phyloP scores from a whole-genome alignment of 805 yeast genomes.

The Wickerhamiella slavikovae region DNA sequence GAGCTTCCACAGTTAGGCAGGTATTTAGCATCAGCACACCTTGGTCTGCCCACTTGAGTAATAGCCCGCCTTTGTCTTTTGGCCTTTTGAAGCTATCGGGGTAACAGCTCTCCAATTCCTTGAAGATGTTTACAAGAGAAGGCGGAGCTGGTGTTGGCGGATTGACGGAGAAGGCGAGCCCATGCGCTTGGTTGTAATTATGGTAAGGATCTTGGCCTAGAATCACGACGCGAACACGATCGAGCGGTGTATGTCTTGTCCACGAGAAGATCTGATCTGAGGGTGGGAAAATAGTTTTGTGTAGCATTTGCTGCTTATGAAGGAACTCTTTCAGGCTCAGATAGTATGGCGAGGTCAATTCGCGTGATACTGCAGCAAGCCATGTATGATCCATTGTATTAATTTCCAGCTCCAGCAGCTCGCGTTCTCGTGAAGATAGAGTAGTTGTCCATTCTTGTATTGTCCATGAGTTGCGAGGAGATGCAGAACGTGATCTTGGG shows the following conservation, averaged over 20 bases:
- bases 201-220: slow-evolving; percentile 97
- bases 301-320: slow-evolving; percentile 22
- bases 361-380: slow-evolving; percentile 48
- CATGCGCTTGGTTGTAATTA: slow-evolving; percentile 84
- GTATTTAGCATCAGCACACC: slow-evolving; percentile 83
- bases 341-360: slow-evolving; percentile 73
- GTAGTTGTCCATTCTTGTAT: slow-evolving; percentile 30
- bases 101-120: slow-evolving; percentile 44
- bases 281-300: slow-evolving; percentile 58
- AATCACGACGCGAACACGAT: slow-evolving; percentile 52
- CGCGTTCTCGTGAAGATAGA: slow-evolving; percentile 27
- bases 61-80: slow-evolving; percentile 32
- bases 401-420: slow-evolving; percentile 44
- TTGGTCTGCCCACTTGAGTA: slow-evolving; percentile 66
- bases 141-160: slow-evolving; percentile 80
- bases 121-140: slow-evolving; percentile 70
- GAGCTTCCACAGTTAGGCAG: slow-evolving; percentile 78
- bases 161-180: slow-evolving; percentile 78
- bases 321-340: slow-evolving; percentile 49
- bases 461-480: too few relatives aligned
- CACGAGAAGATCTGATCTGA: slow-evolving; percentile 64
- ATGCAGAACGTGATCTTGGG: neutral
- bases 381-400: slow-evolving; percentile 53
- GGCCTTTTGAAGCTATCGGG: slow-evolving; percentile 44
- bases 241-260: slow-evolving; percentile 68